These are phyloP conservation scores for Dothideomycetidae sp. DNA, from an alignment of 2,329 filamentous ascomycete species.

Conservation along the genomic window DNA sequence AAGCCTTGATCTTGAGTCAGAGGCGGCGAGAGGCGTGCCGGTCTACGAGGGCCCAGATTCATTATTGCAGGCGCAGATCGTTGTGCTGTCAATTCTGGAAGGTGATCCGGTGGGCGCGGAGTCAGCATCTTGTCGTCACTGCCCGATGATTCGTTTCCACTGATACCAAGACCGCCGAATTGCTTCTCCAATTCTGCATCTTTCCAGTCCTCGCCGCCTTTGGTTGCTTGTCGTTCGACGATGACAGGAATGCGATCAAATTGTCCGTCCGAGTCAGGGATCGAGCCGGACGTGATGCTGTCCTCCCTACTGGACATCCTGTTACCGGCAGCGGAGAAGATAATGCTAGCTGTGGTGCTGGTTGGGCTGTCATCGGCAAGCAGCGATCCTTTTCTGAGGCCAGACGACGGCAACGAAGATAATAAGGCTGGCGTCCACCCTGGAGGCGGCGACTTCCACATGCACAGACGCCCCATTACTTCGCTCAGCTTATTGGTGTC, in stretches of 20 bases:
- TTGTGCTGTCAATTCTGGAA: constrained; percentile 46
- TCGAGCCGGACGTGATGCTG: constrained; percentile 76
- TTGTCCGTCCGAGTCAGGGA: constrained; percentile 31
- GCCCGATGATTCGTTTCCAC: constrained; percentile 33
- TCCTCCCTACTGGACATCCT: constrained; percentile 70
- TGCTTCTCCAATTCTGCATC: constrained; percentile 38
- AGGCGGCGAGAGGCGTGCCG: constrained; percentile 15
- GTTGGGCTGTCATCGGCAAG: constrained; percentile 68
- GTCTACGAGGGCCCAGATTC: constrained; percentile 7
- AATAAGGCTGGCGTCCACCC: constrained; percentile 35
- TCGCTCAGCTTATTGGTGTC: constrained; percentile 84
- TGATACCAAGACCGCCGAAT: constrained; percentile 58
- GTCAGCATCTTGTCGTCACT: constrained; percentile 18
- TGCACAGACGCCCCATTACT: constrained; percentile 72
- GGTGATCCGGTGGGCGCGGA: constrained; percentile 19
- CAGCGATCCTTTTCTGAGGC: constrained; percentile 48
- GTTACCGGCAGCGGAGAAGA: constrained; percentile 50
- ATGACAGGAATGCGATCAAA: constrained; percentile 67
- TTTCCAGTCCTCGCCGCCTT: constrained; percentile 56
- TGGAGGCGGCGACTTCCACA: constrained; percentile 73
- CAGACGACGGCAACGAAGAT: constrained; percentile 41
- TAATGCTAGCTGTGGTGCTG: constrained; percentile 57
- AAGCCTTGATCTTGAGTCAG: constrained; percentile 30
- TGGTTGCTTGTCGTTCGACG: constrained; percentile 50
- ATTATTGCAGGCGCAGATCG: constrained; percentile 47